Base-by-base conservation (phyloP, 2,329 filamentous ascomycete species). In the Alternaria novae-zelandiae region DNA sequence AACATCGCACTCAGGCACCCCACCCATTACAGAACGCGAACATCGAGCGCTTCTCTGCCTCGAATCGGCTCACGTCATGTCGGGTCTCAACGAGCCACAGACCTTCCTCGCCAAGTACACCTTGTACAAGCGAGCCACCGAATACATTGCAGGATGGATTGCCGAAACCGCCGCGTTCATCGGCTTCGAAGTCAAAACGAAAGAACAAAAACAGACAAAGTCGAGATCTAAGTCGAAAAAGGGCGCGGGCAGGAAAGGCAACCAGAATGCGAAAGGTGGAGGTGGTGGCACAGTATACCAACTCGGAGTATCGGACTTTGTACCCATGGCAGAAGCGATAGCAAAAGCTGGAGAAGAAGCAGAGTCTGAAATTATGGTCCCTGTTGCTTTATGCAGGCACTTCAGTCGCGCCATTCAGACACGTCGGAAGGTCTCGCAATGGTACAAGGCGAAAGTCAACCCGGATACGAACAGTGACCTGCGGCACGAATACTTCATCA, bases 81-180 rank as follows among this genome's bases (percentile, higher is more conserved):
- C 32, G 15, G 32, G 36, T 17, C 36, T 41, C 36, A 41, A 41
- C 15, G 36, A 41, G 36, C 36, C 36, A 43, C 36, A 59, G 36
- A 46, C 28, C 28, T 59, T 61, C 23, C 23, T 56, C 15, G 43
- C 50, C 11, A 54, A 36, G 15, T 65, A 65, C 49, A 47, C 36
- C n/a, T 49, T 54, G 20, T 65, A 65, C 59, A 65, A 65, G 46
- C 6, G 30, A 28, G 62, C 43, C 57, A 41, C 36, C 36, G 36
- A 41, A 41, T 41, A 62, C 59, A 64, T 64, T 23, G 61, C 49
- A 26, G 45, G 57, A 51, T 64, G 61, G 61, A 28, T 64, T 3
- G 61, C 61, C 44, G 57, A 64, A 26, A 54, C 57, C 20, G 43
- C 61, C 15, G 28, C 20, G 13, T 54, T 28, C 12, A 46, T 55